Base-by-base conservation (phyloP, 352 stramenopile genomes). In the Pythium monospermum region DNA sequence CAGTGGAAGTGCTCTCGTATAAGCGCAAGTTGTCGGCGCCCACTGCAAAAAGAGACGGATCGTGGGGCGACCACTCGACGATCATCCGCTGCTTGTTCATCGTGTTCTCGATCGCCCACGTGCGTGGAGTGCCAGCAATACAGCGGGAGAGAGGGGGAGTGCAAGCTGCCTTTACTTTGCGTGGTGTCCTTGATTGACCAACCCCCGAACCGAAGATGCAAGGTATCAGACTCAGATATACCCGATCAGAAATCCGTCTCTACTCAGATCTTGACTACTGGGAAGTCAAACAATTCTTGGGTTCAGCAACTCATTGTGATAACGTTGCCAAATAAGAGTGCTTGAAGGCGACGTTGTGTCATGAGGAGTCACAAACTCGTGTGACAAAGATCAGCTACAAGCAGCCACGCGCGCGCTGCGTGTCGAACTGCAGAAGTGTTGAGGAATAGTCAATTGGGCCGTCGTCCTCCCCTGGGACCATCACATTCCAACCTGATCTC, bases 61-160 rank as follows among this genome's bases (percentile, higher is more conserved):
- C 79, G 38, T 94, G 76, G 13, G 83, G 83, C 28, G 76, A 91
- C 83, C 83, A 94, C 65, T 90, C 73, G 35, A 94, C 80, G 32
- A 91, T 59, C 59, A 79, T 89, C 35, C 59, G 59, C 59, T 67
- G 73, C 73, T 88, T 86, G 64, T 69, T 89, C 77, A 89, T 89
- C 16, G 31, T 51, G 45, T 21, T 18, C 13, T 6, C 4, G 21
- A 12, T 6, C 11, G 10, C 6, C 8, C 21, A 22, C 8, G 22
- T 10, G 39, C 23, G 30, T 13, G 30, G 30, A 35, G 13, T 13
- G 30, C 30, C 30, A 35, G 13, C 4, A n/a, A n/a, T n/a, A 22
- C 8, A 22, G 21, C 15, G 39, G 13, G 39, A 7, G 37, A 16
- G 37, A 45, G 13, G 38, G 4, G 1, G 12, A 5, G 38, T 22